Percentiles rank a stretch among this genome's conserved stretches.
These are phyloP conservation scores for Hypoxylon perforatum DNA, from an alignment of 495 filamentous ascomycete species.

Conservation along the genomic window DNA sequence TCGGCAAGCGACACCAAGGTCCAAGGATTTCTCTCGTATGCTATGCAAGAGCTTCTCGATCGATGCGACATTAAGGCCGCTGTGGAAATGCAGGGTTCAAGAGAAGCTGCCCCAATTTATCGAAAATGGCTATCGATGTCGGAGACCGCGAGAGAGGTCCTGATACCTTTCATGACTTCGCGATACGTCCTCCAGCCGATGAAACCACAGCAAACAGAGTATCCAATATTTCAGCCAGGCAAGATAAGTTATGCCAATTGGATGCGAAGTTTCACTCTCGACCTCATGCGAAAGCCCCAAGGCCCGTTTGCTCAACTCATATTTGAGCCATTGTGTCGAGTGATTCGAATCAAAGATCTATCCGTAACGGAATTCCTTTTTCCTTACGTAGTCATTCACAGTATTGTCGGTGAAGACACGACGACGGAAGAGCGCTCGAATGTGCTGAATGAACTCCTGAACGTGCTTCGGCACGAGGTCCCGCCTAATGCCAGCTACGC, in stretches of 20 bases:
- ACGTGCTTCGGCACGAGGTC: conserved; percentile 72
- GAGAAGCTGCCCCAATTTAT: conserved; percentile 64
- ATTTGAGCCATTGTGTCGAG: conserved; percentile 80
- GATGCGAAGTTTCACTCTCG: conserved; percentile 81
- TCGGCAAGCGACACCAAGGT: conserved; percentile 85
- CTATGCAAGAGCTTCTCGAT: conserved; percentile 90
- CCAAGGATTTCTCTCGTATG: conserved; percentile 90
- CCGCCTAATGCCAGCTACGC: conserved; percentile 61
- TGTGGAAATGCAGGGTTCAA: conserved; percentile 46
- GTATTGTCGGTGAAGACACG: conserved; percentile 72
- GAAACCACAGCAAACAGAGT: conserved; percentile 64
- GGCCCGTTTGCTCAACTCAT: conserved; percentile 76
- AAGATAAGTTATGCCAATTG: conserved; percentile 76
- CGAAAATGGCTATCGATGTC: conserved; percentile 81
- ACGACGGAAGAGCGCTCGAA: conserved; percentile 71
- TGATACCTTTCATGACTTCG: conserved; percentile 87
- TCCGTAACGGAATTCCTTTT: conserved; percentile 86
- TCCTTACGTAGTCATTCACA: conserved; percentile 84
- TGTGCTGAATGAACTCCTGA: conserved; percentile 75
- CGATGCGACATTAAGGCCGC: conserved; percentile 75
- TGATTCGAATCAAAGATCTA: conserved; percentile 84
- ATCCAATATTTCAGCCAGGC: conserved; percentile 77
- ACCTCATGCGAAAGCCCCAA: conserved; percentile 79
- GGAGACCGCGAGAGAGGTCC: conserved; percentile 75
- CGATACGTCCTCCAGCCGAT: conserved; percentile 77